Conservation (phyloP, 2,329 filamentous ascomycete species). For the Pseudogymnoascus destructans region DNA sequence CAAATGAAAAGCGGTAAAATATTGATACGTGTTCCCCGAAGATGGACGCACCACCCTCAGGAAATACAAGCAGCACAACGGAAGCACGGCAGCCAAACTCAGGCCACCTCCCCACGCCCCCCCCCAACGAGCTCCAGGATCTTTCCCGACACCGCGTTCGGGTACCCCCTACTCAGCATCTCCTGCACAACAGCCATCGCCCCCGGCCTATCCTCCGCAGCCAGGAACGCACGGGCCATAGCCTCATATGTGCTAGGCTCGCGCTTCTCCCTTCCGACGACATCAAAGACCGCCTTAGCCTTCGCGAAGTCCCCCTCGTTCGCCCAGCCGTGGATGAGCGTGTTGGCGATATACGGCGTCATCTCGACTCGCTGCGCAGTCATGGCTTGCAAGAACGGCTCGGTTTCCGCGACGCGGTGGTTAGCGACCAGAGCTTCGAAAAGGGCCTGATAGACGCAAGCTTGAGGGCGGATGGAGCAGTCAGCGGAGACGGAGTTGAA, state of each 20-base stretch:
- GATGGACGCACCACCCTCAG: no score
- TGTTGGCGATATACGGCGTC: slow-evolving; percentile 97
- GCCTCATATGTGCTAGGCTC: slow-evolving; percentile 98
- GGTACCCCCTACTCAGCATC: slow-evolving; percentile 84
- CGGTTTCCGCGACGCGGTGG: slow-evolving; percentile 65
- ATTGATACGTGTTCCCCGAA: not conserved
- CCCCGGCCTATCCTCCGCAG: slow-evolving; percentile 63
- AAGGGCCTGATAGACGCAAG: slow-evolving; percentile 90
- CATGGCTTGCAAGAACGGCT: slow-evolving; percentile 67
- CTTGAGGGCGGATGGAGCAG: slow-evolving; percentile 53
- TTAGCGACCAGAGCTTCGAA: slow-evolving; percentile 97
- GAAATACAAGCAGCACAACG: not conserved
- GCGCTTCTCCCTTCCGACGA: slow-evolving; percentile 63
- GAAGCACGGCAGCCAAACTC: not conserved
- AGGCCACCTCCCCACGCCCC: not conserved
- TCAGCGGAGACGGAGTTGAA: slow-evolving; percentile 72
- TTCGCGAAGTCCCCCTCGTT: slow-evolving; percentile 67
- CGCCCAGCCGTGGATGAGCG: slow-evolving; percentile 93
- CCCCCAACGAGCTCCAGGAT: slow-evolving; percentile 72
- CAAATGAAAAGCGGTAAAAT: not conserved
- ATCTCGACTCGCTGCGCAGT: slow-evolving; percentile 58
- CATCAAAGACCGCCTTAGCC: slow-evolving; percentile 65
- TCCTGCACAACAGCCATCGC: slow-evolving; percentile 75
- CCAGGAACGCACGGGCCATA: slow-evolving; percentile 88
- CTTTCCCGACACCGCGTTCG: slow-evolving; percentile 82